These are phyloP conservation scores for Seminavis robusta DNA, from an alignment of 108 stramenopile genomes.

Conservation along the genomic window DNA sequence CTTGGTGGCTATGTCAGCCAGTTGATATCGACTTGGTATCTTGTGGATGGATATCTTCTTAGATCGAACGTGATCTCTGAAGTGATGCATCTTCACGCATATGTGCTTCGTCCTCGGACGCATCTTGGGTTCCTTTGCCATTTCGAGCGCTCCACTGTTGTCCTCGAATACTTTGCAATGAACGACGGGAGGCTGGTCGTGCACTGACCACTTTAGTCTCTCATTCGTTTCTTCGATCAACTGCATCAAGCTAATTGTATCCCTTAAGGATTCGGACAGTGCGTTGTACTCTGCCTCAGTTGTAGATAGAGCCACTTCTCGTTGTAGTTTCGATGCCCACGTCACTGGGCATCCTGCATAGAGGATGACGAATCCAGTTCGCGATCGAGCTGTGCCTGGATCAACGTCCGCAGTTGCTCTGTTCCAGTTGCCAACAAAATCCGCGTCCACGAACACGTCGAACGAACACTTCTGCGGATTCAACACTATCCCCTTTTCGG, in stretches of 20 bases:
- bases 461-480: conserved; percentile 13
- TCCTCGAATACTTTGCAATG: conserved; percentile 25
- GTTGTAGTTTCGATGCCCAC: conserved; percentile 14
- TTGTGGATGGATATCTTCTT: conserved; percentile 8
- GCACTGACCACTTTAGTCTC: neutral
- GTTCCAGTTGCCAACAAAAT: conserved; percentile 9
- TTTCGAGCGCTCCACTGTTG: conserved; percentile 23
- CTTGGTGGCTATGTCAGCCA: conserved; percentile 40
- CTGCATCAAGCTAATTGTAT: conserved; percentile 24
- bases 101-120: conserved; percentile 35
- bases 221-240: conserved; percentile 20
- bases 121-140: conserved; percentile 19
- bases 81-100: conserved; percentile 19
- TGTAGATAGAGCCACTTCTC: conserved; percentile 8
- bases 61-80: conserved; percentile 2
- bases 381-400: conserved; percentile 5
- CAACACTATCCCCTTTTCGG: conserved; percentile 22
- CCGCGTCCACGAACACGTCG: conserved; percentile 38
- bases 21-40: conserved; percentile 17
- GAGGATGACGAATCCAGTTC: conserved; percentile 7
- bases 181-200: neutral
- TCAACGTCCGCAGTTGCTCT: neutral
- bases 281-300: conserved; percentile 33
- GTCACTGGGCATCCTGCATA: conserved; percentile 14
- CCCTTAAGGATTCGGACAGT: conserved; percentile 10